Base-by-base conservation (phyloP, 257 asterid species). In the Primulina eburnea region DNA sequence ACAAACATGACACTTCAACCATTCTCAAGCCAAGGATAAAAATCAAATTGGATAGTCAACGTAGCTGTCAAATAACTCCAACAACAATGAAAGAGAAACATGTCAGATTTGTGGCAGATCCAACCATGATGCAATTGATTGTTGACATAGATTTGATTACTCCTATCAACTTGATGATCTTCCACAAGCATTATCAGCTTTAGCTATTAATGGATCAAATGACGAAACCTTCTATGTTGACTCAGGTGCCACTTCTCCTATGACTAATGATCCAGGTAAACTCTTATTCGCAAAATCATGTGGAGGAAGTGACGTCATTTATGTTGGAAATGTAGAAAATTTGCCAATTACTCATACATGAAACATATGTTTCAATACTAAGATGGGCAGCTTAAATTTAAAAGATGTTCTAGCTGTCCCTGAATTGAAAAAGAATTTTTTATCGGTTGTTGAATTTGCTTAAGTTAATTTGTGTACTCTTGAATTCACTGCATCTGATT, bases 391-490 rank as follows among this genome's bases (percentile, higher is more conserved):
- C 26, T 3, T 43, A 1, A 43, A 14, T 12, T 14, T 43, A 0
- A 43, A 43, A 43, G 5, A 43, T 12, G 5, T 43, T 43, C n/a
- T 43, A 43, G 17, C 3, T 12, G n/a, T 43, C 5, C 6, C n/a
- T 1, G 53, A 43, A 43, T n/a, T 40, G 9, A 59, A 65, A 67
- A 65, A 53, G 20, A 34, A 34, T 1, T 3, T 72, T 8, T 34
- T 64, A 10, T 64, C 64, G 0, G 12, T 53, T 64, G 68, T 56
- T 14, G 32, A 73, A 43, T 16, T 58, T 12, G 7, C 72, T 2
- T 21, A 4, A 5, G 62, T 59, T 66, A 73, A 65, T 73, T 0
- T 10, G 0, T 73, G 68, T 9, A 58, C 53, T 26, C 8, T 73
- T 73, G 32, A 57, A 38, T 66, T 59, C 18, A 55, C 37, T 56